These are phyloP conservation scores for Pichia scutulata DNA, from an alignment of 805 yeast species.

Conservation along the genomic window DNA sequence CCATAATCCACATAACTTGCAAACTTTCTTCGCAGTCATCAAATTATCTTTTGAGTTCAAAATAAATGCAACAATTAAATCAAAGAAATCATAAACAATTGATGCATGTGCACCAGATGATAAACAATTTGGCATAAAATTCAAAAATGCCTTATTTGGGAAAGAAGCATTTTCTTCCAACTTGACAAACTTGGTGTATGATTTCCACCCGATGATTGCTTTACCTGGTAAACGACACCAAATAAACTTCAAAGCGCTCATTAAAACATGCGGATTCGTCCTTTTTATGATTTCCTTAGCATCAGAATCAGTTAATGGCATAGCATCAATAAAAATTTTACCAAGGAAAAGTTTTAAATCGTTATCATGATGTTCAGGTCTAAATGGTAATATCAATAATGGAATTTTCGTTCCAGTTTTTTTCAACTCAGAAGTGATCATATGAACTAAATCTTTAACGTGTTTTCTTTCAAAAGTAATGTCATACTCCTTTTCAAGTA, in stretches of 20 bases:
- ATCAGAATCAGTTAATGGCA: slow-evolving; percentile 32
- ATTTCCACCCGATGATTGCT: slow-evolving; percentile 81
- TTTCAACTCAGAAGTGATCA: slow-evolving; percentile 67
- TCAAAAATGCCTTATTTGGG: slow-evolving; percentile 67
- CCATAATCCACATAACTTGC: slow-evolving; percentile 83
- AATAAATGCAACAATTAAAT: slow-evolving; percentile 66
- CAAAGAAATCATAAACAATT: slow-evolving; percentile 81
- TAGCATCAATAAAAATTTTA: slow-evolving; percentile 43
- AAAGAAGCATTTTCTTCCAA: slow-evolving; percentile 58
- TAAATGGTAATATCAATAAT: slow-evolving; percentile 65
- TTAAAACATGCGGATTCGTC: slow-evolving; percentile 63
- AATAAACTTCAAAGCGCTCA: slow-evolving; percentile 68
- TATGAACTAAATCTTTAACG: slow-evolving; percentile 59
- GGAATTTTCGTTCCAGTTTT: slow-evolving; percentile 65
- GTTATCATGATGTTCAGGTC: slow-evolving; percentile 59
- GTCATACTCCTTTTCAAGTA: slow-evolving; percentile 20
- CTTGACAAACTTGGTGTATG: slow-evolving; percentile 61
- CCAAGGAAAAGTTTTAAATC: slow-evolving; percentile 52
- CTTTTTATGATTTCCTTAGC: slow-evolving; percentile 37
- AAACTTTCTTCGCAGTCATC: slow-evolving; percentile 69
- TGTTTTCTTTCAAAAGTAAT: slow-evolving; percentile 53
- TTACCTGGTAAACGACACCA: slow-evolving; percentile 82
- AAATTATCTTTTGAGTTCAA: slow-evolving; percentile 73
- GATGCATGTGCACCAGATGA: slow-evolving; percentile 84
- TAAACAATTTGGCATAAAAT: slow-evolving; percentile 77